phyloP scores from a whole-genome alignment of 805 yeast species.

The Clavispora santaluciae region DNA sequence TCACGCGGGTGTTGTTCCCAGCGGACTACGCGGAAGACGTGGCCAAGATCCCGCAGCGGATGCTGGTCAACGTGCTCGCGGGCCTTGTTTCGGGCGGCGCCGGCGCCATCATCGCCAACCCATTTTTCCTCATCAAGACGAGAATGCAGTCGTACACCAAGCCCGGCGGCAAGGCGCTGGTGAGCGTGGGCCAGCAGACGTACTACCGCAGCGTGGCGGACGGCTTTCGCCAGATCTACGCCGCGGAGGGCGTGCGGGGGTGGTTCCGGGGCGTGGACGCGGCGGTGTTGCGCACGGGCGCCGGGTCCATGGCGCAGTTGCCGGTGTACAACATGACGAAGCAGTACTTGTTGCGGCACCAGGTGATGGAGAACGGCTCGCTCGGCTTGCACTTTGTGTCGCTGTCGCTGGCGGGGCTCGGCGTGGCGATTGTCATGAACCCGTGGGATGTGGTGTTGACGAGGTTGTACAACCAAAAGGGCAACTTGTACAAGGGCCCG shows the following conservation, averaged over 20 bases:
- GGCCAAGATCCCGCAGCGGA: conserved; percentile 28
- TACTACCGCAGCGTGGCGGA: conserved; percentile 66
- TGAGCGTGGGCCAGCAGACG: conserved; percentile 84
- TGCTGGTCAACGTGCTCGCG: conserved; percentile 62
- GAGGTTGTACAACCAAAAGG: conserved; percentile 91
- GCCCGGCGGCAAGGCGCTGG: conserved; percentile 23
- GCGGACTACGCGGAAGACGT: conserved; percentile 38
- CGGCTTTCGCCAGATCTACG: conserved; percentile 61
- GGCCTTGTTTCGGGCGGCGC: conserved; percentile 84
- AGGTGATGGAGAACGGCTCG: conserved; percentile 57
- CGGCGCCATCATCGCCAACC: conserved; percentile 89
- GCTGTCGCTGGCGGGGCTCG: conserved; percentile 77
- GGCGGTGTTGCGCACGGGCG: conserved; percentile 89
- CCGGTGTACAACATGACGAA: conserved; percentile 85
- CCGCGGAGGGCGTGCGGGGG: conserved; percentile 70
- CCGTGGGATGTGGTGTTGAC: conserved; percentile 97
- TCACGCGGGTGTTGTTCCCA: conserved; percentile 56
- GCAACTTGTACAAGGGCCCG: conserved; percentile 79
- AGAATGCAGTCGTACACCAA: conserved; percentile 92
- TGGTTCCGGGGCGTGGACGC: conserved; percentile 90
- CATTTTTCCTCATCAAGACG: conserved; percentile 87
- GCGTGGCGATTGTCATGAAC: conserved; percentile 93
- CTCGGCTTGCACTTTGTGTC: conserved; percentile 63
- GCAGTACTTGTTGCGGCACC: conserved; percentile 48
- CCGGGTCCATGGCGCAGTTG: conserved; percentile 92